Conservation (phyloP, 257 asterid genomes). For the Solanum infundibuliforme region DNA sequence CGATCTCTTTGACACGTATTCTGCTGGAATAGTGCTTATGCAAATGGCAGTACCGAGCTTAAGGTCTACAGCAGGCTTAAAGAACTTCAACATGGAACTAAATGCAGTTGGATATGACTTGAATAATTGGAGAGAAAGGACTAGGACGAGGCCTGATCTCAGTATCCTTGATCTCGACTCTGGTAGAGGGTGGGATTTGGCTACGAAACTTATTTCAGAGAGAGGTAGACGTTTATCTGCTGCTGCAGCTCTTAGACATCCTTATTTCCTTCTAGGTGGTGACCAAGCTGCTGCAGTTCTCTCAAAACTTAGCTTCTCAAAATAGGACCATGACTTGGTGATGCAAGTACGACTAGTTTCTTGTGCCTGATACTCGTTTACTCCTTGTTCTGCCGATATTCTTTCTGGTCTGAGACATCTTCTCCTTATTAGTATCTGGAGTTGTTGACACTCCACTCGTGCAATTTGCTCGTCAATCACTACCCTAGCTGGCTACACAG, state of each 20-base stretch:
- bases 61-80: conserved; percentile 66
- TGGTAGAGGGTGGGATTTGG: conserved; percentile 97
- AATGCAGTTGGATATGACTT: conserved; percentile 71
- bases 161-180: conserved; percentile 85
- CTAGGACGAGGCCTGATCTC: conserved; percentile 58
- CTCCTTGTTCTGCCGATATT: not conserved
- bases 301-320: conserved; percentile 54
- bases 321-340: conserved; percentile 3
- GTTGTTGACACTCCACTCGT: not conserved
- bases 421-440: not conserved
- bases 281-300: conserved; percentile 91
- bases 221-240: conserved; percentile 84
- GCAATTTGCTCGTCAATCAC: not conserved
- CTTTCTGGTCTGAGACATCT: not conserved
- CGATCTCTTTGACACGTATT: conserved; percentile 87
- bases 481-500: not conserved
- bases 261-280: conserved; percentile 82
- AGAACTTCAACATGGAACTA: conserved; percentile 70
- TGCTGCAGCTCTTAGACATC: conserved; percentile 88
- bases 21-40: conserved; percentile 86
- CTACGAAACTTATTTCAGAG: conserved; percentile 69
- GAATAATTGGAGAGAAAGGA: conserved; percentile 75
- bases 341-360: not conserved
- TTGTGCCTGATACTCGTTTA: not conserved
- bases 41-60: conserved; percentile 84